These are phyloP conservation scores for Strobilomyces dryophilus DNA, from an alignment of 768 basidiomycete genomes.

Conservation along the genomic window DNA sequence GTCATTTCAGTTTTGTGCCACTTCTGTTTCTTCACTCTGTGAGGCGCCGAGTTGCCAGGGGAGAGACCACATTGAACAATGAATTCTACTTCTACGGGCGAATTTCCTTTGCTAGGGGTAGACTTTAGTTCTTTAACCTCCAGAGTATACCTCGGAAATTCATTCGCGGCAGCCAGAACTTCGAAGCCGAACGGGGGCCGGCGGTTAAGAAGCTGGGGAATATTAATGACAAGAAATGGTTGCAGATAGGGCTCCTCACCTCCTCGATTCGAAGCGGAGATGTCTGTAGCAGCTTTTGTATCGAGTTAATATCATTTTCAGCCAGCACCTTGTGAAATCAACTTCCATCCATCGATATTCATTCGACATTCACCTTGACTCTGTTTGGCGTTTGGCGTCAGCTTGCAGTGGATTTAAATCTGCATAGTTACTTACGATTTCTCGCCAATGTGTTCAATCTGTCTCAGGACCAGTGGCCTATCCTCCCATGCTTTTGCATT, in stretches of 20 bases:
- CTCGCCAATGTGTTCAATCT: constrained; percentile 88
- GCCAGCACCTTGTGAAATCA: constrained; percentile 58
- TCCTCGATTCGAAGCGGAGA: constrained; percentile 60
- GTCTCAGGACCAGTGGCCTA: constrained; percentile 75
- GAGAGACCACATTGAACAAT: constrained; percentile 53
- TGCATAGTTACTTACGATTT: constrained; percentile 61
- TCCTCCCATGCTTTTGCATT: constrained; percentile 92
- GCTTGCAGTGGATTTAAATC: background rate
- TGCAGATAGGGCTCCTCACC: constrained; percentile 32
- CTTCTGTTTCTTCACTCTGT: constrained; percentile 44
- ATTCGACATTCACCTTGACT: constrained; percentile 20
- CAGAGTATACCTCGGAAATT: constrained; percentile 64
- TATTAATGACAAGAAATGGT: constrained; percentile 2
- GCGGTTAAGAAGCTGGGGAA: constrained; percentile 63
- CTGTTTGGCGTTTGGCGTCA: constrained; percentile 11
- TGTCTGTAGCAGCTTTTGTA: constrained; percentile 52
- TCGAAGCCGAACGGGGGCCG: constrained; percentile 71
- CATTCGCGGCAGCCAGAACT: constrained; percentile 53
- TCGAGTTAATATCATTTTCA: constrained; percentile 62
- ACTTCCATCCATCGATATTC: background rate
- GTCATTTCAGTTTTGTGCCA: constrained; percentile 55
- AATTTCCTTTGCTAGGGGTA: constrained; percentile 39
- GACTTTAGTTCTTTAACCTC: constrained; percentile 46
- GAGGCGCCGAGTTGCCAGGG: constrained; percentile 29
- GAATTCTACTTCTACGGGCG: constrained; percentile 55